Evolutionary conservation across 495 filamentous ascomycete genomes (phyloP).

Genomic region (Thozetella sp.): DNA sequence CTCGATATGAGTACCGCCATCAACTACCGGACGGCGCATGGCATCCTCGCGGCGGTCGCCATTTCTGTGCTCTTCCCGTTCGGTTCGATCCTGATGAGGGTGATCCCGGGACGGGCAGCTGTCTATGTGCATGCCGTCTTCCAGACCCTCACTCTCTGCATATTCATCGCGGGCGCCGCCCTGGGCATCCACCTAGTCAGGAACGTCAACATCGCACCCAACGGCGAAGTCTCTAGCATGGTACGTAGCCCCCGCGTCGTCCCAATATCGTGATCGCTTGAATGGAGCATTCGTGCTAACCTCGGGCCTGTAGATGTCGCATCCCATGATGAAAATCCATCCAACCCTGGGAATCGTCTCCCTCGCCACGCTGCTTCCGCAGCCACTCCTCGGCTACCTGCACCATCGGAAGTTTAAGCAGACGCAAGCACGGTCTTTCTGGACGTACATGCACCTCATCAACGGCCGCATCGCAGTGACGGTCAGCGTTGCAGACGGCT

Average conservation of each 20-base stretch:
- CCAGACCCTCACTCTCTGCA: constrained; percentile 54
- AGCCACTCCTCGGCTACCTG: constrained; percentile 60
- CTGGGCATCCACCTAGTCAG: constrained; percentile 58
- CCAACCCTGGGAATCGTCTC: constrained; percentile 63
- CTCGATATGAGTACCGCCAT: not conserved
- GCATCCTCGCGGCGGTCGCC: constrained; percentile 37
- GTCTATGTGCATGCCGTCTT: constrained; percentile 50
- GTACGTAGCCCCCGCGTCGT: not conserved
- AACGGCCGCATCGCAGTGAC: constrained; percentile 59
- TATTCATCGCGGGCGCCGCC: constrained; percentile 57
- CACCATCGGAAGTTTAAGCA: constrained; percentile 61
- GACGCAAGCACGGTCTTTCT: constrained; percentile 43
- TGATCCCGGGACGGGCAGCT: constrained; percentile 32
- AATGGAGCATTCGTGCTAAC: not conserved
- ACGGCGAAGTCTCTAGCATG: constrained; percentile 15
- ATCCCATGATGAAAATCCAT: constrained; percentile 33
- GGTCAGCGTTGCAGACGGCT: constrained; percentile 70
- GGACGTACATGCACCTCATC: constrained; percentile 63
- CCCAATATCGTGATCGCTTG: not conserved
- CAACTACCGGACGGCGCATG: constrained; percentile 34
- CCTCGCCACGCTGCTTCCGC: constrained; percentile 52
- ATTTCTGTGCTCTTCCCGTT: constrained; percentile 56
- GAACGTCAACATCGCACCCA: constrained; percentile 18
- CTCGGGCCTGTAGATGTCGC: constrained; percentile 14
- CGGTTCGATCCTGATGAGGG: constrained; percentile 56